A percentile compares a stretch with the other conserved stretches of the same genome.
phyloP scores from a whole-genome alignment of 2,329 filamentous ascomycete genomes.

The Curvularia spicifera region DNA sequence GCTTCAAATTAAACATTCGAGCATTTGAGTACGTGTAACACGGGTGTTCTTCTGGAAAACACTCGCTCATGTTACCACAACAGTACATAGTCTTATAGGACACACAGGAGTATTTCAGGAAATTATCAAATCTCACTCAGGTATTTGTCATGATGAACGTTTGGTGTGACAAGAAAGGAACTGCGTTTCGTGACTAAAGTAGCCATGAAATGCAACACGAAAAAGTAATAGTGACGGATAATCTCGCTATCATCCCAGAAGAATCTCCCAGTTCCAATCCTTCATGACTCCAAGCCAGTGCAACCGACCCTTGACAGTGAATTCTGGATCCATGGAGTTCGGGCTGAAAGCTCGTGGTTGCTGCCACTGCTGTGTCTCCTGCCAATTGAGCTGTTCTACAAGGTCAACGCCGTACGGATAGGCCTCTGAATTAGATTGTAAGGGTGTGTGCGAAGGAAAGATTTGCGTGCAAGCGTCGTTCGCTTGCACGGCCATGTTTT shows the following conservation, averaged over 20 bases:
- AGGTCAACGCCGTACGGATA: constrained; percentile 23
- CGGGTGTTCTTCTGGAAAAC: background rate
- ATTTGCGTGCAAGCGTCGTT: constrained; percentile 11
- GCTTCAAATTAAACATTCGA: background rate
- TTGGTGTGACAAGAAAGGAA: background rate
- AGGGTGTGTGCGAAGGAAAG: constrained; percentile 18
- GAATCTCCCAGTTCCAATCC: constrained; percentile 71
- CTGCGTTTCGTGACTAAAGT: background rate
- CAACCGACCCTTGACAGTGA: constrained; percentile 68
- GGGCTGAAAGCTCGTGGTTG: constrained; percentile 15
- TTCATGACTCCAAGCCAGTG: constrained; percentile 77
- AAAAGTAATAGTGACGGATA: background rate
- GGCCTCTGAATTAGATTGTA: constrained; percentile 35
- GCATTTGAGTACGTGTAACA: background rate
- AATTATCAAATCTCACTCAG: background rate
- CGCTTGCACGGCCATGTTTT: constrained; percentile 27
- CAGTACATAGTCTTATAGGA: background rate
- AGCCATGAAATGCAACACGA: background rate
- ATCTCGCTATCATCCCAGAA: constrained; percentile 27
- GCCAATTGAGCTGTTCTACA: constrained; percentile 12
- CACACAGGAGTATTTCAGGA: background rate
- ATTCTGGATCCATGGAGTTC: constrained; percentile 61
- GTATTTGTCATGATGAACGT: background rate
- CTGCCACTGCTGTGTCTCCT: constrained; percentile 1
- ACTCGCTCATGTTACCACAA: background rate